These are phyloP conservation scores for Cladophialophora yegresii DNA, from an alignment of 2,329 filamentous ascomycete genomes.

Conservation along the genomic window DNA sequence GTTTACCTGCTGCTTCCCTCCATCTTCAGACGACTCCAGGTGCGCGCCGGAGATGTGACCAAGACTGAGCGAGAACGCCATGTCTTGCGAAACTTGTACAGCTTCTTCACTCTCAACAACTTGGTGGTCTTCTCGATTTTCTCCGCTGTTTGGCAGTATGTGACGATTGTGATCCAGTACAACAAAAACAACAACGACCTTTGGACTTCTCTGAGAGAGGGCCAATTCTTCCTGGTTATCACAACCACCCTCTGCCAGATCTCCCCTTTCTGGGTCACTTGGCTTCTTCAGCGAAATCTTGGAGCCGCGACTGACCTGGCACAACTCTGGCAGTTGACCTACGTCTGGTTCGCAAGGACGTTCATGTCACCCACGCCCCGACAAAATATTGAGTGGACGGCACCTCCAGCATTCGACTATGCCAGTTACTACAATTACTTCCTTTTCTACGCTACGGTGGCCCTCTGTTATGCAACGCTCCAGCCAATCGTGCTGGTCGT, in stretches of 20 bases:
- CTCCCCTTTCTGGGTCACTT: constrained; percentile 92
- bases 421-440: constrained; percentile 98
- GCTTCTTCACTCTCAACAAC: constrained; percentile 98
- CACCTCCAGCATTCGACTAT: constrained; percentile 90
- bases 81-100: constrained; percentile 84
- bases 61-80: constrained; percentile 92
- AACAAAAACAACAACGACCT: constrained; percentile 61
- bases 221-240: constrained; percentile 63
- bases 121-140: constrained; percentile 92
- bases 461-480: constrained; percentile 77
- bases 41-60: constrained; percentile 80
- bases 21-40: constrained; percentile 84
- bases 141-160: constrained; percentile 74
- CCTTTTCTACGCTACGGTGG: constrained; percentile 88
- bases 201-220: constrained; percentile 68
- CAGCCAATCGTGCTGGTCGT: constrained; percentile 86
- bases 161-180: constrained; percentile 64
- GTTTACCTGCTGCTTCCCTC: constrained; percentile 86
- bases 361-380: constrained; percentile 86
- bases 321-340: constrained; percentile 80
- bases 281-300: constrained; percentile 87
- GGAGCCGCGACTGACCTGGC: constrained; percentile 92
- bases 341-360: constrained; percentile 79
- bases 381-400: constrained; percentile 87
- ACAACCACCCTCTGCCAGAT: constrained; percentile 77